These are phyloP conservation scores for Mucor racemosus DNA, from an alignment of 371 early-diverging fungal genomes.

Conservation along the genomic window DNA sequence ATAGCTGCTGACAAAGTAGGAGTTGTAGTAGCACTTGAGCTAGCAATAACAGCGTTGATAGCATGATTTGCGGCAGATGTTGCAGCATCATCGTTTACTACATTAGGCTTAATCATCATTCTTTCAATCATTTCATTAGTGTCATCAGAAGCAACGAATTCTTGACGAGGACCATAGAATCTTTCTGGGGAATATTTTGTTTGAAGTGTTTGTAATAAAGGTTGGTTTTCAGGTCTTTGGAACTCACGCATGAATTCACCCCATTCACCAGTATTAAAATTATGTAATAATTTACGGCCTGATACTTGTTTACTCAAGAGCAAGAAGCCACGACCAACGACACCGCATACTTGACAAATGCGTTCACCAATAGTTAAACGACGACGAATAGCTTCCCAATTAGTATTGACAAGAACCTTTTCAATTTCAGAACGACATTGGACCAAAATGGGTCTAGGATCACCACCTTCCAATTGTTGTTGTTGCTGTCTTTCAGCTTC, in stretches of 20 bases:
- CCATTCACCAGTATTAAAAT: conserved; percentile 59
- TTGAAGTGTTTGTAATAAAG: conserved; percentile 43
- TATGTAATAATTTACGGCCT: conserved; percentile 55
- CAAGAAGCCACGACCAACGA: conserved; percentile 50
- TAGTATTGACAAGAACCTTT: conserved; percentile 49
- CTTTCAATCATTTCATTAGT: neutral
- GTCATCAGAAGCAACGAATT: neutral
- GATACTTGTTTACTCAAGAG: conserved; percentile 53
- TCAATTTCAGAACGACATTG: conserved; percentile 57
- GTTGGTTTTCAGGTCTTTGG: conserved; percentile 41
- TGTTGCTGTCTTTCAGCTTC: conserved; percentile 44
- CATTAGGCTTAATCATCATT: neutral
- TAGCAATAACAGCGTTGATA: neutral
- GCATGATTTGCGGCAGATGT: neutral
- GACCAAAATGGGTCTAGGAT: conserved; percentile 41
- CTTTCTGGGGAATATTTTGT: conserved; percentile 44
- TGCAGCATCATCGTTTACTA: neutral
- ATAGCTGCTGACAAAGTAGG: neutral
- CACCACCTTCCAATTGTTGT: conserved; percentile 31
- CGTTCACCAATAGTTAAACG: conserved; percentile 58
- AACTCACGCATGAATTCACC: conserved; percentile 52
- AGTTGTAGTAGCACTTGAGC: neutral
- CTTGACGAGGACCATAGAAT: conserved; percentile 35
- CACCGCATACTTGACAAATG: conserved; percentile 47
- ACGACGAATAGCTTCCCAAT: conserved; percentile 59